phyloP scores from a whole-genome alignment of 495 filamentous ascomycete species.

The Aspergillus campestris region DNA sequence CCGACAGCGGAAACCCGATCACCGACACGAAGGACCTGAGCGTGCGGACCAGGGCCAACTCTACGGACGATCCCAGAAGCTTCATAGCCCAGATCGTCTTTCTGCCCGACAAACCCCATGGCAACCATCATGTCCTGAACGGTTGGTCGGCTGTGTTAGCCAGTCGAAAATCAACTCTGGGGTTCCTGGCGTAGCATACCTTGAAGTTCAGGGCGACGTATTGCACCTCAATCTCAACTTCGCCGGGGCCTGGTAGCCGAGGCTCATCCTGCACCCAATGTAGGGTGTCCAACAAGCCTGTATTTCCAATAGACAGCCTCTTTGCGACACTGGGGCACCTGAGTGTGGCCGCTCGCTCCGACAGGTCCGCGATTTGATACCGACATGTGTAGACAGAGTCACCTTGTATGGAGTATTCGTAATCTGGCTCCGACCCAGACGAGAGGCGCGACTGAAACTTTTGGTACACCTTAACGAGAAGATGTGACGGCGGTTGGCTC shows the following conservation, averaged over 20 bases:
- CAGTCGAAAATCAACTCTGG: too few relatives aligned
- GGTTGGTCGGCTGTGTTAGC: too few relatives aligned
- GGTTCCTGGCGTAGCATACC: too few relatives aligned
- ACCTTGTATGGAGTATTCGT: constrained; percentile 19
- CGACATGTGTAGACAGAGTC: constrained; percentile 17
- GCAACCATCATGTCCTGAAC: constrained; percentile 19
- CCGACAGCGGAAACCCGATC: constrained; percentile 20
- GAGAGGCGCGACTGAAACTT: too few relatives aligned
- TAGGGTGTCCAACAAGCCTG: constrained; percentile 11
- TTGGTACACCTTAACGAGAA: too few relatives aligned
- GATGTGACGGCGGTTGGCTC: too few relatives aligned
- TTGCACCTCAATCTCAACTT: constrained; percentile 16
- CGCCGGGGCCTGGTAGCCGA: constrained; percentile 1
- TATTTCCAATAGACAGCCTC: constrained; percentile 6
- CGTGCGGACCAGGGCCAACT: constrained; percentile 13
- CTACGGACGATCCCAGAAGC: constrained; percentile 21
- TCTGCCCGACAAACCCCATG: constrained; percentile 13
- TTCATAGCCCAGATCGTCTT: too few relatives aligned
- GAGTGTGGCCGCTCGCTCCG: too few relatives aligned
- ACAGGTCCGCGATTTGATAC: neutral
- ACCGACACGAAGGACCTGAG: constrained; percentile 11
- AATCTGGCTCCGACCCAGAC: constrained; percentile 14
- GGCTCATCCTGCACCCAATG: constrained; percentile 3
- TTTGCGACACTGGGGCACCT: neutral
- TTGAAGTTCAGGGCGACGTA: constrained; percentile 25